phyloP scores from a whole-genome alignment of 805 yeast genomes.

The Wickerhamiella nectarea region DNA sequence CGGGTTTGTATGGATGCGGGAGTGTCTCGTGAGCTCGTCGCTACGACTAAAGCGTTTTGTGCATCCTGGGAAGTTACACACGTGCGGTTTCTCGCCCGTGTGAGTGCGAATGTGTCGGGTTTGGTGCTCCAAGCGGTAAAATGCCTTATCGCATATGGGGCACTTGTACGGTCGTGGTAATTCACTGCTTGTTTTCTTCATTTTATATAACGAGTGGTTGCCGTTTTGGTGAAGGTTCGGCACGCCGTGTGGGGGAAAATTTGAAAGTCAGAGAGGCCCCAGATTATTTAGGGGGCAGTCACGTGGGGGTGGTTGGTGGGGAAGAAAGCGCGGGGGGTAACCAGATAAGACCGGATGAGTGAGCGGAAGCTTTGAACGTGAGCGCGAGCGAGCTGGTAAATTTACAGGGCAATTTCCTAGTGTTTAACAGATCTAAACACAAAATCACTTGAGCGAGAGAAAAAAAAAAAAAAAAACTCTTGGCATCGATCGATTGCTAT shows the following conservation, averaged over 20 bases:
- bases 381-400: no score
- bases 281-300: not conserved
- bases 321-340: not conserved
- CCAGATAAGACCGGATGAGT: not conserved
- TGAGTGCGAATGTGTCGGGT: constrained; percentile 85
- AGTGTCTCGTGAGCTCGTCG: constrained; percentile 78
- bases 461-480: no score
- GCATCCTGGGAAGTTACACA: constrained; percentile 76
- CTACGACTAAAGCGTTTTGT: constrained; percentile 62
- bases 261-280: not conserved
- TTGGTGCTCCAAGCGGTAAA: constrained; percentile 80
- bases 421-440: no score
- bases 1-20: constrained; percentile 51
- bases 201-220: not conserved
- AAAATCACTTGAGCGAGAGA: no score
- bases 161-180: constrained; percentile 66
- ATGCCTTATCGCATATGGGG: constrained; percentile 71
- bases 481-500: no score
- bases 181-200: constrained; percentile 15
- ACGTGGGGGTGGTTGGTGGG: not conserved
- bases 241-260: not conserved
- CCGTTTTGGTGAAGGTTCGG: not conserved
- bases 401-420: no score
- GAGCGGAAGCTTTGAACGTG: no score
- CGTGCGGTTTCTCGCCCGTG: constrained; percentile 84